Conservation (phyloP, 31 red algal genomes). For the Endocladia muricata region DNA sequence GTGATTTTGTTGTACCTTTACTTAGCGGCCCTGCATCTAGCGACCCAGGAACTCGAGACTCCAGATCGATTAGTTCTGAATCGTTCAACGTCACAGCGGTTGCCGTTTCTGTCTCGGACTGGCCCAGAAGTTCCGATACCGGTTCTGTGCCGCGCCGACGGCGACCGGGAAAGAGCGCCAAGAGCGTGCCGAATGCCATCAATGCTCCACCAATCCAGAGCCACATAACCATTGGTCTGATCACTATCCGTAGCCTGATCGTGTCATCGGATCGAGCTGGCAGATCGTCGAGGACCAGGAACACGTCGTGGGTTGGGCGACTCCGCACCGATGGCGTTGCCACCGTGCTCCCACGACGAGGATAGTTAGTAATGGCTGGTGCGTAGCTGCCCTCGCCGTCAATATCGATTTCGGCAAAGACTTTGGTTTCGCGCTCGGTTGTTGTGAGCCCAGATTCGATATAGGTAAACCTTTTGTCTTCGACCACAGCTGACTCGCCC, state of each 20-base stretch:
- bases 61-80: no score
- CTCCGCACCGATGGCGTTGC: neutral
- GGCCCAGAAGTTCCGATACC: neutral
- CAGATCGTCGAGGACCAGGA: neutral
- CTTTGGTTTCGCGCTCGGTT: neutral
- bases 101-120: neutral
- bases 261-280: neutral
- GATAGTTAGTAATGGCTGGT: neutral
- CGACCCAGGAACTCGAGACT: no score
- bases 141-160: neutral
- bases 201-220: neutral
- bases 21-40: no score
- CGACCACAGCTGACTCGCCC: neutral
- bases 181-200: neutral
- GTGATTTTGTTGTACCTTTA: no score
- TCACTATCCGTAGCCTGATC: neutral
- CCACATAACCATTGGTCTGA: neutral
- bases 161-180: neutral
- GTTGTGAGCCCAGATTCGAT: neutral
- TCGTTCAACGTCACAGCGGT: no score
- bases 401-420: neutral
- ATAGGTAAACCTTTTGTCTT: neutral
- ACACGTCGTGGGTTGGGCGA: neutral
- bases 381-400: neutral
- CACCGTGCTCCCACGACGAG: neutral